Percentiles rank a stretch among this genome's conserved stretches.
These are phyloP conservation scores for Fusarium tricinctum DNA, from an alignment of 2,329 filamentous ascomycete species.

Conservation along the genomic window DNA sequence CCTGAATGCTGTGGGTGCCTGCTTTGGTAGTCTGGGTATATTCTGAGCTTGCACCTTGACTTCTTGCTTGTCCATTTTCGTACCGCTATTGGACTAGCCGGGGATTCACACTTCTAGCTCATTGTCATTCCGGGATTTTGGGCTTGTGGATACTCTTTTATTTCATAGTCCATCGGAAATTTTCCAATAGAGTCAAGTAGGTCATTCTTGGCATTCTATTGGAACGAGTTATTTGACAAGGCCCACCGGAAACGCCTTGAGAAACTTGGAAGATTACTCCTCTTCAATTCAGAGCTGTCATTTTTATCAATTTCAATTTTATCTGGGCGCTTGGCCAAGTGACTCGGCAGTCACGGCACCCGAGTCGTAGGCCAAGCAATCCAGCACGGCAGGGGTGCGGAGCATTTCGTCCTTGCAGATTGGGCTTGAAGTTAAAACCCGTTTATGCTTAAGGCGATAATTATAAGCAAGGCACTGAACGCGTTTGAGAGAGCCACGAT, in stretches of 20 bases:
- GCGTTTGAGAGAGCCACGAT: background rate
- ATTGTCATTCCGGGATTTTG: background rate
- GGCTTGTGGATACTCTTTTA: background rate
- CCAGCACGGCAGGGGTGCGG: background rate
- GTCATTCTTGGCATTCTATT: background rate
- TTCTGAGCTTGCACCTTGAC: background rate
- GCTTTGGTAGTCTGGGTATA: too few relatives aligned
- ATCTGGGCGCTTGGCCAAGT: background rate
- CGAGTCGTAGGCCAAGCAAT: constrained; percentile 1
- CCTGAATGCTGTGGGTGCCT: too few relatives aligned
- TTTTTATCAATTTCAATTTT: background rate
- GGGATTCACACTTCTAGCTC: background rate
- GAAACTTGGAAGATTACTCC: background rate
- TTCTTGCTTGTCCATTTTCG: background rate
- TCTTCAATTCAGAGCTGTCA: background rate
- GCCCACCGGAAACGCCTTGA: background rate
- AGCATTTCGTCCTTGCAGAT: background rate
- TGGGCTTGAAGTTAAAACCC: background rate
- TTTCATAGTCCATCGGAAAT: background rate
- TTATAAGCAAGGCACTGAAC: background rate
- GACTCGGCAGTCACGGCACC: background rate
- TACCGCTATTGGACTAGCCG: background rate
- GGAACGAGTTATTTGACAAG: background rate
- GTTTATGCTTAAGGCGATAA: background rate
- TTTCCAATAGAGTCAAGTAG: background rate